Conservation (phyloP, 306 rosid species). For the Betula pendula region DNA sequence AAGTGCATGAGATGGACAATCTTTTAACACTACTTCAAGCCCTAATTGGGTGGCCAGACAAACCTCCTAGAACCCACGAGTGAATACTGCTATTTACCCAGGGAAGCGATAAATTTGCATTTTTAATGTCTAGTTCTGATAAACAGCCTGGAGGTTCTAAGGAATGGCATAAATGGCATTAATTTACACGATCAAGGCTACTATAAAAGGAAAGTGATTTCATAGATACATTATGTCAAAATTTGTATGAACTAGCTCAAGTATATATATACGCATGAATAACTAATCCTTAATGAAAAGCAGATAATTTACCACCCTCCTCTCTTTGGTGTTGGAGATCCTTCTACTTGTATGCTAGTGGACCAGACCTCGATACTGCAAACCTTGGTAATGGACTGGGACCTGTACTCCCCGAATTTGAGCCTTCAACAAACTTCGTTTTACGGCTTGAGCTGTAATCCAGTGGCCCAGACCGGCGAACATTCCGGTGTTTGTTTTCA, state of each 20-base stretch:
- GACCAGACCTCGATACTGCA: constrained; percentile 98
- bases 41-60: not conserved
- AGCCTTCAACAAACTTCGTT: constrained; percentile 64
- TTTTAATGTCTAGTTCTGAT: not conserved
- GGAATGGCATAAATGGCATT: constrained; percentile 21
- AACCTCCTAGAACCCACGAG: not conserved
- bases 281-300: constrained; percentile 16
- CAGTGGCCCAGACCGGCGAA: constrained; percentile 88
- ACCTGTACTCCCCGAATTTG: constrained; percentile 79
- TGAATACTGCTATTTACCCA: not conserved
- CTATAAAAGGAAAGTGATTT: constrained; percentile 27
- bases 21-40: too few relatives aligned
- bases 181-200: constrained; percentile 39
- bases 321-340: constrained; percentile 12
- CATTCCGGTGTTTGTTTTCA: constrained; percentile 54
- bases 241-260: constrained; percentile 34
- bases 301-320: constrained; percentile 42
- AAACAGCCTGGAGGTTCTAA: not conserved
- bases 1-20: too few relatives aligned
- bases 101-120: not conserved
- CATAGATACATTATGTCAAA: constrained; percentile 43
- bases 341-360: constrained; percentile 79
- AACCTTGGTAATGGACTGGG: constrained; percentile 96
- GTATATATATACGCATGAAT: not conserved
- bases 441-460: constrained; percentile 80